Percentiles rank a stretch among this genome's conserved stretches.
Evolutionary conservation across 495 filamentous ascomycete genomes (phyloP).

Genomic region (Gamarada debralockiae): DNA sequence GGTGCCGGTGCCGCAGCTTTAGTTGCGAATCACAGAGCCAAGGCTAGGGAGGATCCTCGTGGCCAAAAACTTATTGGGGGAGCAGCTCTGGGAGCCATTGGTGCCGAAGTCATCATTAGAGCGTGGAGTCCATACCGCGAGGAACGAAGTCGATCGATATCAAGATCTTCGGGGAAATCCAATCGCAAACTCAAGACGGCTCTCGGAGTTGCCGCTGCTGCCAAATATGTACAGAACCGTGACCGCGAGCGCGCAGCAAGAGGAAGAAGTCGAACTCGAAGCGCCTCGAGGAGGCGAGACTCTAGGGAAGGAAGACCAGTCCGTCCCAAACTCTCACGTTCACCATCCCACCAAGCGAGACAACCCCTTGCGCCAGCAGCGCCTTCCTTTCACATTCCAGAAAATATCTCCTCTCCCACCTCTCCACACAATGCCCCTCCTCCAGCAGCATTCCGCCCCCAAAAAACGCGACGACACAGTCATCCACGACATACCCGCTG

Average conservation of each 20-base stretch:
- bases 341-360: no score
- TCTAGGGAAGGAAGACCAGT: no score
- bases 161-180: slow-evolving; percentile 45
- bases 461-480: no score
- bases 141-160: slow-evolving; percentile 28
- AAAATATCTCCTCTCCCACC: no score
- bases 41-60: slow-evolving; percentile 55
- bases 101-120: slow-evolving; percentile 72
- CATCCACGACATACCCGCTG: no score
- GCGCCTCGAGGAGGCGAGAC: slow-evolving; percentile 43
- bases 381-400: no score
- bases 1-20: slow-evolving; percentile 74
- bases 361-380: no score
- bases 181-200: slow-evolving; percentile 57
- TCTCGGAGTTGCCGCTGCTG: slow-evolving; percentile 73
- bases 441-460: no score
- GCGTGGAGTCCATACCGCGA: slow-evolving; percentile 68
- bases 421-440: no score
- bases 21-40: slow-evolving; percentile 62
- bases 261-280: slow-evolving; percentile 64
- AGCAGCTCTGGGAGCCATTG: slow-evolving; percentile 76
- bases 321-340: no score
- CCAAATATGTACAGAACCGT: slow-evolving; percentile 68
- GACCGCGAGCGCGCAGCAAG: slow-evolving; percentile 60
- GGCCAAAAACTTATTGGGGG: slow-evolving; percentile 75